Conservation (phyloP, 1,284 basidiomycete genomes). For the Laetiporus sulphureus region DNA sequence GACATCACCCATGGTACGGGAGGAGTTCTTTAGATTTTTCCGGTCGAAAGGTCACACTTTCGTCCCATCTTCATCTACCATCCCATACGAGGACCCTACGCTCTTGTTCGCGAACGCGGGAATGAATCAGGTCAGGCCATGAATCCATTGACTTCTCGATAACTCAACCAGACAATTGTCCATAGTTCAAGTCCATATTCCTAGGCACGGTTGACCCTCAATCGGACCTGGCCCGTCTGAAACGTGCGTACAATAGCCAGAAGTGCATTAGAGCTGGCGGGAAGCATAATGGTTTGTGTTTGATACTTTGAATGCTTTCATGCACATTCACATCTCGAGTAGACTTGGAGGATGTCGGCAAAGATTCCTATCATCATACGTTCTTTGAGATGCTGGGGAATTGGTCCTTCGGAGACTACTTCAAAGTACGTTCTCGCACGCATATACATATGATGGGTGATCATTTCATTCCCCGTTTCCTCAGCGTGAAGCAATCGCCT, state of each 20-base stretch:
- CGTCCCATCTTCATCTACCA: conserved; percentile 89
- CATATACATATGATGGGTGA: background rate
- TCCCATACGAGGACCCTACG: conserved; percentile 96
- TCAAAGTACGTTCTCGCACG: conserved; percentile 60
- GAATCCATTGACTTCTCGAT: too few species aligned
- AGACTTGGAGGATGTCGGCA: conserved; percentile 98
- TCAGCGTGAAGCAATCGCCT: conserved; percentile 86
- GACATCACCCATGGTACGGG: conserved; percentile 65
- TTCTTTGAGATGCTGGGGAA: conserved; percentile 99
- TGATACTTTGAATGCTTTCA: too few species aligned
- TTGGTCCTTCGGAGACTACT: conserved; percentile 99
- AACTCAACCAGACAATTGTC: too few species aligned
- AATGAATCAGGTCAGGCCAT: conserved; percentile 88
- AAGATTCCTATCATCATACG: conserved; percentile 94
- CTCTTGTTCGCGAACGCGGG: conserved; percentile 97
- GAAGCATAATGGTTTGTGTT: conserved; percentile 85
- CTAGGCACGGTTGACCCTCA: conserved; percentile 93
- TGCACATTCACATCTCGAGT: conserved; percentile 4
- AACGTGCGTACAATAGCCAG: conserved; percentile 92
- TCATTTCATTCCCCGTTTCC: background rate
- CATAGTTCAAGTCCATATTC: conserved; percentile 92
- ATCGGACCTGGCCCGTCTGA: conserved; percentile 83
- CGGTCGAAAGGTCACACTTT: conserved; percentile 78
- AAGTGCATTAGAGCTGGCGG: conserved; percentile 98
- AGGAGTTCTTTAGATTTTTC: conserved; percentile 81